These are phyloP conservation scores for Cutaneotrichosporon spelunceum DNA, from an alignment of 1,284 basidiomycete genomes.

Conservation along the genomic window DNA sequence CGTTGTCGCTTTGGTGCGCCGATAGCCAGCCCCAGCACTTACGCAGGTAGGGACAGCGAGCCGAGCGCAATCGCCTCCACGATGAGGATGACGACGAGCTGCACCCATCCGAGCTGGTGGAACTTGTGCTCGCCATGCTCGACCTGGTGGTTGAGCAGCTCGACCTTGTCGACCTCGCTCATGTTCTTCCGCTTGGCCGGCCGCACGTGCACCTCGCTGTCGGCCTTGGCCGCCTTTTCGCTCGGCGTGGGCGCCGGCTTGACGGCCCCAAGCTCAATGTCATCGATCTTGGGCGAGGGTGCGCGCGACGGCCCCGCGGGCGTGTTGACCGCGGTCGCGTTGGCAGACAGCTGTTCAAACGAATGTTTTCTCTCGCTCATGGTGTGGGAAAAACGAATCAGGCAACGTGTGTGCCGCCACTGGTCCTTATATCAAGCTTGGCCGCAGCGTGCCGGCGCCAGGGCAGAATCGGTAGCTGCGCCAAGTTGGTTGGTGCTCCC, in stretches of 20 bases:
- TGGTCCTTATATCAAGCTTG: too few species aligned
- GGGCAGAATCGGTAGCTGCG: too few species aligned
- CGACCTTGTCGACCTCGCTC: conserved; percentile 19
- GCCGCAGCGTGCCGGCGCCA: too few species aligned
- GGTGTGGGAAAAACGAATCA: too few species aligned
- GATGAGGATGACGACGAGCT: conserved; percentile 25
- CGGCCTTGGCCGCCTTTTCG: neutral
- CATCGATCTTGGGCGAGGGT: neutral
- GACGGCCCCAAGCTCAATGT: neutral
- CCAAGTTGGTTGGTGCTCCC: too few species aligned
- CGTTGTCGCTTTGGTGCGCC: too few species aligned
- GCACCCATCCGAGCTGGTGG: conserved; percentile 25
- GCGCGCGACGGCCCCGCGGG: neutral
- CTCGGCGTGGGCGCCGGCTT: neutral
- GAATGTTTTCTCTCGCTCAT: neutral
- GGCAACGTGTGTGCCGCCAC: too few species aligned
- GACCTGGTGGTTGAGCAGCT: conserved; percentile 14
- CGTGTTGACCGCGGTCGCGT: neutral
- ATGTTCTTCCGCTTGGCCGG: conserved; percentile 8
- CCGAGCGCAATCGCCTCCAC: conserved; percentile 25
- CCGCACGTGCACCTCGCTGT: neutral
- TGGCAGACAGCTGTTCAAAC: neutral
- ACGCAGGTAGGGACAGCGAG: conserved; percentile 21
- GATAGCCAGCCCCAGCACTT: too few species aligned
- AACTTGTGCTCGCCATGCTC: conserved; percentile 21